Percentiles rank a stretch among this genome's conserved stretches.
These are phyloP conservation scores for Herpetospermum pedunculosum DNA, from an alignment of 306 rosid genomes.

Conservation along the genomic window DNA sequence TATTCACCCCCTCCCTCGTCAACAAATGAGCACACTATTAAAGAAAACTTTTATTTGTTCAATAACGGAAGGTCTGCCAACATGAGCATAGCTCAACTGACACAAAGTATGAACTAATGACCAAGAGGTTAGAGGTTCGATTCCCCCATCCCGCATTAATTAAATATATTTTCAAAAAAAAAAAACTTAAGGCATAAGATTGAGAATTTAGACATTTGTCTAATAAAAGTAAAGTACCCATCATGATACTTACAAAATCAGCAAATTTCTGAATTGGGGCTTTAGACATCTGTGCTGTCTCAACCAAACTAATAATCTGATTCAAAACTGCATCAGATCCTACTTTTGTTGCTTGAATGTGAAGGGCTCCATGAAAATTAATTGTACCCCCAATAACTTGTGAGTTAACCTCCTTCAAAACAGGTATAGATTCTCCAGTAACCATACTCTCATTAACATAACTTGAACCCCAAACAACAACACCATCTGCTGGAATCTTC, in stretches of 20 bases:
- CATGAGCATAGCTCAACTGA: too few species aligned
- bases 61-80: background rate
- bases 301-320: conserved; percentile 95
- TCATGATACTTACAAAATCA: conserved; percentile 71
- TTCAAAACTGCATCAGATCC: conserved; percentile 89
- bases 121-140: too few species aligned
- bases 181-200: too few species aligned
- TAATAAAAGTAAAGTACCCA: conserved; percentile 2
- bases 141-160: too few species aligned
- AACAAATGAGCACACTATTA: background rate
- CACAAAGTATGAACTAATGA: too few species aligned
- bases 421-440: conserved; percentile 83
- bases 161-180: too few species aligned
- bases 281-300: conserved; percentile 97
- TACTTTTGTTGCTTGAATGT: conserved; percentile 67
- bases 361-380: conserved; percentile 80
- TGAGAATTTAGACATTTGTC: background rate
- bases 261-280: conserved; percentile 99
- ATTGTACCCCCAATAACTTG: conserved; percentile 86
- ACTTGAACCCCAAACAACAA: conserved; percentile 82
- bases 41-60: background rate
- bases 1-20: background rate
- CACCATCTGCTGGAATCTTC: conserved; percentile 87
- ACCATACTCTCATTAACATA: conserved; percentile 95
- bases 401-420: conserved; percentile 61